Evolutionary conservation across 495 filamentous ascomycete species (phyloP).

Genomic region (Talaromyces thailandensis): DNA sequence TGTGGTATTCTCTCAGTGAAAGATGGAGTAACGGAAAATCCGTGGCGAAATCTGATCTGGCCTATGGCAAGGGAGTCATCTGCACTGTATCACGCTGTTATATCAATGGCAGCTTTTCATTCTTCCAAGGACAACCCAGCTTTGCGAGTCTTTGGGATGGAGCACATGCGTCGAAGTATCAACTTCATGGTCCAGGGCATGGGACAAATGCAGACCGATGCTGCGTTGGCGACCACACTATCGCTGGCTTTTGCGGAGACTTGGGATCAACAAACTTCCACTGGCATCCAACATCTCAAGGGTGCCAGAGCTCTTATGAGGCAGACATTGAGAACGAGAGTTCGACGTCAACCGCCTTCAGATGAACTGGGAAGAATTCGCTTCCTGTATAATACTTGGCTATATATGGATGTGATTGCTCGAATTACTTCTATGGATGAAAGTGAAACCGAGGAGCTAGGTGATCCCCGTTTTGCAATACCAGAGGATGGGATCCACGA

Average conservation of each 20-base stretch:
- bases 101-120: conserved; percentile 69
- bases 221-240: conserved; percentile 65
- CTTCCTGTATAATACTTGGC: conserved; percentile 70
- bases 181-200: conserved; percentile 48
- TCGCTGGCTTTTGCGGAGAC: conserved; percentile 69
- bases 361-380: conserved; percentile 48
- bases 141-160: conserved; percentile 57
- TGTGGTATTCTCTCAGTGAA: conserved; percentile 69
- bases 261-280: conserved; percentile 69
- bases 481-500: conserved; percentile 40
- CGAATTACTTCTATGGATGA: conserved; percentile 60
- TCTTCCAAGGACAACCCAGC: conserved; percentile 48
- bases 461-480: conserved; percentile 28
- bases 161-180: conserved; percentile 64
- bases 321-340: conserved; percentile 40
- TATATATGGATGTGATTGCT: conserved; percentile 78
- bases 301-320: conserved; percentile 60
- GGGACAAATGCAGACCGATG: conserved; percentile 52
- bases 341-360: conserved; percentile 18
- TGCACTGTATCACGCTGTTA: conserved; percentile 67
- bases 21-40: conserved; percentile 66
- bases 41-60: conserved; percentile 69
- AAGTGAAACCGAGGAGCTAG: conserved; percentile 45
- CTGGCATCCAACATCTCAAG: conserved; percentile 63
- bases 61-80: conserved; percentile 58